phyloP scores from a whole-genome alignment of 1,139 yeast genomes.

The Suhomyces wounanorum region DNA sequence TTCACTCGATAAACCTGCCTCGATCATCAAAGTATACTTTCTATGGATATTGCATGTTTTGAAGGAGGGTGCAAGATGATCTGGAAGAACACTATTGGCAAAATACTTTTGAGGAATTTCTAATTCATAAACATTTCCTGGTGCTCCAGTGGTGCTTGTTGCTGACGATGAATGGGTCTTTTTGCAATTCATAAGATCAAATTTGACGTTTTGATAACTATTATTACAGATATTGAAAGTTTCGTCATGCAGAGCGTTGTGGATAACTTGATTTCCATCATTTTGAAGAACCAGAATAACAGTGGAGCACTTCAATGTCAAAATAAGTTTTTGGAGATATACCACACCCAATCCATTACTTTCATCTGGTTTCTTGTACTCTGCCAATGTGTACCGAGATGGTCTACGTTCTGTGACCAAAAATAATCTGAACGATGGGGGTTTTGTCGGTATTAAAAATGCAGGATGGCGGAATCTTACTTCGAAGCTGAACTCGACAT shows the following conservation, averaged over 20 bases:
- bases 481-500: constrained; percentile 50
- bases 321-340: constrained; percentile 39
- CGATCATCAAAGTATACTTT: constrained; percentile 44
- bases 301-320: constrained; percentile 39
- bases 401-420: constrained; percentile 41
- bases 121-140: constrained; percentile 37
- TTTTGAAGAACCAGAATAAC: constrained; percentile 38
- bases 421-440: constrained; percentile 43
- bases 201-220: constrained; percentile 35
- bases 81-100: constrained; percentile 49
- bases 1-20: constrained; percentile 47
- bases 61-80: constrained; percentile 55
- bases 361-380: constrained; percentile 41
- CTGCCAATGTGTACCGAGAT: constrained; percentile 34
- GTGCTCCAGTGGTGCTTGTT: constrained; percentile 20
- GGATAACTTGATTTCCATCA: constrained; percentile 31
- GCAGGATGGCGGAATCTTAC: constrained; percentile 51
- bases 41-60: constrained; percentile 58
- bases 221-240: constrained; percentile 33
- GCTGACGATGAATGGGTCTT: constrained; percentile 31
- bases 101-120: constrained; percentile 48
- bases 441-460: constrained; percentile 42
- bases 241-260: constrained; percentile 33
- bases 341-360: constrained; percentile 52
- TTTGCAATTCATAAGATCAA: constrained; percentile 43